phyloP scores from a whole-genome alignment of 352 stramenopile genomes.

The Phytophthora hybrid region DNA sequence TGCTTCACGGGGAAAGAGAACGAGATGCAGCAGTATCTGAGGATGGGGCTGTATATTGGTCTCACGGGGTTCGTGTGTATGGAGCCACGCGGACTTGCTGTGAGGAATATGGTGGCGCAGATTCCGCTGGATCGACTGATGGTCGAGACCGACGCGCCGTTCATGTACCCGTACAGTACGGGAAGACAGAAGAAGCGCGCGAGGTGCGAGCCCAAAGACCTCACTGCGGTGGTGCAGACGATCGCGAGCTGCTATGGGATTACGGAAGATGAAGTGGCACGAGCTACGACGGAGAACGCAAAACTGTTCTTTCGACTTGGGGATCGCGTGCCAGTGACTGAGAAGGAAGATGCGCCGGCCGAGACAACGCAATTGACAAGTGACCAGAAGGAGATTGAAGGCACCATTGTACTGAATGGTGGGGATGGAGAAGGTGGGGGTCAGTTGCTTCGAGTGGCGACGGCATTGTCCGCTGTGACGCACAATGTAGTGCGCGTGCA shows the following conservation, averaged over 20 bases:
- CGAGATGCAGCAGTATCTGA: constrained; percentile 65
- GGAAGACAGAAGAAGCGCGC: constrained; percentile 38
- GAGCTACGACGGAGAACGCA: constrained; percentile 59
- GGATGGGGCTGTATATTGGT: constrained; percentile 76
- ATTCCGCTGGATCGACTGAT: constrained; percentile 71
- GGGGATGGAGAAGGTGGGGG: constrained; percentile 87
- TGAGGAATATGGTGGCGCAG: constrained; percentile 50
- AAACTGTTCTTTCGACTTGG: constrained; percentile 59
- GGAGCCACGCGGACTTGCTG: constrained; percentile 53
- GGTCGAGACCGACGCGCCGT: constrained; percentile 82
- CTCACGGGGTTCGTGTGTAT: constrained; percentile 81
- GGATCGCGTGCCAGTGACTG: constrained; percentile 10
- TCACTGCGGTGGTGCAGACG: constrained; percentile 66
- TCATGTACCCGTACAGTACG: constrained; percentile 72
- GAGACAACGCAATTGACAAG: not conserved
- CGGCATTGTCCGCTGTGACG: constrained; percentile 74
- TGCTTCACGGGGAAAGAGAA: constrained; percentile 73
- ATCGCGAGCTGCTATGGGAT: constrained; percentile 57
- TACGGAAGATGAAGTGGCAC: constrained; percentile 50
- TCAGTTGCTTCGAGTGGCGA: constrained; percentile 88
- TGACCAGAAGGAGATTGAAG: constrained; percentile 27
- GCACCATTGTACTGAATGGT: constrained; percentile 52
- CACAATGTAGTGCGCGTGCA: constrained; percentile 68
- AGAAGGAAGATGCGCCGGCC: constrained; percentile 9
- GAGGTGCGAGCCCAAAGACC: constrained; percentile 74